A percentile compares a stretch with the other conserved stretches of the same genome.
Evolutionary conservation across 495 filamentous ascomycete genomes (phyloP).

Genomic region (Penicillium coprophilum): DNA sequence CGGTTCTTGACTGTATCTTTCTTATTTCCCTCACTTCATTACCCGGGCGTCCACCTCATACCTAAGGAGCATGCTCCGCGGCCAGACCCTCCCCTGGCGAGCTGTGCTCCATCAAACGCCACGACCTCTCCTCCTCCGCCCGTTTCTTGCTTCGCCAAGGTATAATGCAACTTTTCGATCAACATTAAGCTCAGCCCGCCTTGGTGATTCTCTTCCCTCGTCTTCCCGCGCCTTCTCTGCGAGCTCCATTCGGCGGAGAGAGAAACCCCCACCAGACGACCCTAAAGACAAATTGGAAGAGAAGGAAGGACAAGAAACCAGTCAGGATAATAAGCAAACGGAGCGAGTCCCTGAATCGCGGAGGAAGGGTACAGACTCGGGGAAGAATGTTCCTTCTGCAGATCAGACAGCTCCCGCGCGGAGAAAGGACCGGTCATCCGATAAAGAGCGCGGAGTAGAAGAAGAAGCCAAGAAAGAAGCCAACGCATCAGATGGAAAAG

Average conservation of each 20-base stretch:
- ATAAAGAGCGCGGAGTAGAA: conserved; percentile 42
- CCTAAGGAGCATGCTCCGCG: conserved; percentile 52
- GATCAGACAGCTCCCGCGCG: conserved; percentile 33
- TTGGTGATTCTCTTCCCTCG: conserved; percentile 31
- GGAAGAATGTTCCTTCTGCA: conserved; percentile 30
- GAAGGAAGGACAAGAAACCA: conserved; percentile 34
- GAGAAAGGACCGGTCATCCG: conserved; percentile 41
- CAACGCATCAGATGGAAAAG: conserved; percentile 38
- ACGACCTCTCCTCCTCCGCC: conserved; percentile 37
- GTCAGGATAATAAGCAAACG: conserved; percentile 35
- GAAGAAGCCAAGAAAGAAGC: conserved; percentile 45
- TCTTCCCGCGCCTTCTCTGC: conserved; percentile 44
- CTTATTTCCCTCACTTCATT: conserved; percentile 10
- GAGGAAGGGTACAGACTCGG: conserved; percentile 39
- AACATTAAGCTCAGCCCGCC: conserved; percentile 29
- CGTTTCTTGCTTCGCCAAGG: conserved; percentile 35
- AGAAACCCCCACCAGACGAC: conserved; percentile 44
- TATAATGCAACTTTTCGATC: conserved; percentile 42
- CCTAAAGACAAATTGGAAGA: conserved; percentile 37
- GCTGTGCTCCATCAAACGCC: conserved; percentile 50
- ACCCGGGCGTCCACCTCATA: conserved; percentile 12
- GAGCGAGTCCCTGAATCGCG: conserved; percentile 33
- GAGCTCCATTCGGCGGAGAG: conserved; percentile 42
- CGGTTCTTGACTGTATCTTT: conserved; percentile 11
- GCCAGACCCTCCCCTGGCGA: conserved; percentile 57